Base-by-base conservation (phyloP, 768 basidiomycete species). In the Inosperma sp. region DNA sequence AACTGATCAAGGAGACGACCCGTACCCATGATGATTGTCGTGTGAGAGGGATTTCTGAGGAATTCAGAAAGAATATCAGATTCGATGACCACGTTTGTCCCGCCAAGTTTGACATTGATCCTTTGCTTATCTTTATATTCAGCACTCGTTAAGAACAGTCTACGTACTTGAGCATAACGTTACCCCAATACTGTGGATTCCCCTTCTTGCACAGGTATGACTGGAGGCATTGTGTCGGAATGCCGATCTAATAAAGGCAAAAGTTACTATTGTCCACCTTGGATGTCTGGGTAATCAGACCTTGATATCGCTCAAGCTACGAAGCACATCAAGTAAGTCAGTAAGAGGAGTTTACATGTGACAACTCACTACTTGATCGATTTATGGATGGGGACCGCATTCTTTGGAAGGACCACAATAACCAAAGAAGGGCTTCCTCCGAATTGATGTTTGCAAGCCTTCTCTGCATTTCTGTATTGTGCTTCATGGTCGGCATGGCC, bases 51-150 rank as follows among this genome's bases (percentile, higher is more conserved):
- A 58, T 90, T 86, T 0, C 77, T 77, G 1, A 90, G 68, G 5
- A 76, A 41, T 19, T 22, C 70, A 0, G 73, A 66, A 0, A 81
- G 81, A 3, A 77, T 70, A 0, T 75, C 67, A 0, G 81, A 81
- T 0, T 80, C 79, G 0, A 86, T 87, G 16, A 90, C 75, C 1
- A 78, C 74, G 58, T 90, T 90, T 62, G 88, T 83, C 0, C 88
- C 88, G 5, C 88, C 88, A 0, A 90, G 74, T 61, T 90, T 89
- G 2, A 87, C 86, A 49, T 90, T 90, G 51, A 89, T 74, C 61
- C 87, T 89, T 49, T 29, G 30, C 19, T 16, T 30, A 51, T 4
- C 49, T 21, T 34, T 17, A 23, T 25, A 14, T 17, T n/a, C 14
- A 14, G 14, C 27, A 12, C 1, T 4, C 4, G 45, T 9, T 7